phyloP scores from a whole-genome alignment of 2,329 filamentous ascomycete genomes.

The Ascochyta fabae region DNA sequence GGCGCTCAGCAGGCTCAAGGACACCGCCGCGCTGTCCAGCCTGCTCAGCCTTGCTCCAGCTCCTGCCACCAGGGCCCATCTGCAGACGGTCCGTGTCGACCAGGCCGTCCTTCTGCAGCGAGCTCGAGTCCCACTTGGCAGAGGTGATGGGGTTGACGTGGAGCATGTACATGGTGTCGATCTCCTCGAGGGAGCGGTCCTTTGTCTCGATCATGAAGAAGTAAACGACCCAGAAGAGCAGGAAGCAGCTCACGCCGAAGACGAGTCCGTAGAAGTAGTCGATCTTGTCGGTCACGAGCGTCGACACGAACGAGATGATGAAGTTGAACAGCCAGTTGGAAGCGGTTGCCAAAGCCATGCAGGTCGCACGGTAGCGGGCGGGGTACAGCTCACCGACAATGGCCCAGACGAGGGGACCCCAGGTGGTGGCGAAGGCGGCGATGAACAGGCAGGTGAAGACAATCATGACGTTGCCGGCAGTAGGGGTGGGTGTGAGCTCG shows the following conservation, averaged over 20 bases:
- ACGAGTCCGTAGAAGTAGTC: constrained; percentile 78
- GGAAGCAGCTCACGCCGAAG: constrained; percentile 73
- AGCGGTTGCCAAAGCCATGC: constrained; percentile 54
- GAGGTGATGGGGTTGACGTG: constrained; percentile 70
- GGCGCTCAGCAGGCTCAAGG: constrained; percentile 33
- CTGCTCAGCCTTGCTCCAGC: constrained; percentile 44
- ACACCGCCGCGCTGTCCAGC: constrained; percentile 25
- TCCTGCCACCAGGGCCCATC: constrained; percentile 41
- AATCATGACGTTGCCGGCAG: constrained; percentile 66
- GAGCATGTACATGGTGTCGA: constrained; percentile 74
- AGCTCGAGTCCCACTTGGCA: constrained; percentile 55
- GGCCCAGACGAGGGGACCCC: constrained; percentile 76
- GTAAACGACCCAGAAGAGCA: constrained; percentile 71
- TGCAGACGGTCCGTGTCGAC: constrained; percentile 43
- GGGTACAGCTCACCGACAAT: constrained; percentile 71
- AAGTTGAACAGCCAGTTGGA: constrained; percentile 57
- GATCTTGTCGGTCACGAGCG: constrained; percentile 75
- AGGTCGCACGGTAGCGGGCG: constrained; percentile 59
- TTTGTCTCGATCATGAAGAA: constrained; percentile 81
- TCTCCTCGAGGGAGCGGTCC: constrained; percentile 76
- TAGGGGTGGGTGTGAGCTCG: constrained; percentile 44
- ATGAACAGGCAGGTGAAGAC: constrained; percentile 74
- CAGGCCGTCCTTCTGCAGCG: constrained; percentile 40
- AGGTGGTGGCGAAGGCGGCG: constrained; percentile 70
- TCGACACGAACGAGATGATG: constrained; percentile 72